These are phyloP conservation scores for Fragaria nilgerrensis DNA, from an alignment of 306 rosid genomes.

Conservation along the genomic window DNA sequence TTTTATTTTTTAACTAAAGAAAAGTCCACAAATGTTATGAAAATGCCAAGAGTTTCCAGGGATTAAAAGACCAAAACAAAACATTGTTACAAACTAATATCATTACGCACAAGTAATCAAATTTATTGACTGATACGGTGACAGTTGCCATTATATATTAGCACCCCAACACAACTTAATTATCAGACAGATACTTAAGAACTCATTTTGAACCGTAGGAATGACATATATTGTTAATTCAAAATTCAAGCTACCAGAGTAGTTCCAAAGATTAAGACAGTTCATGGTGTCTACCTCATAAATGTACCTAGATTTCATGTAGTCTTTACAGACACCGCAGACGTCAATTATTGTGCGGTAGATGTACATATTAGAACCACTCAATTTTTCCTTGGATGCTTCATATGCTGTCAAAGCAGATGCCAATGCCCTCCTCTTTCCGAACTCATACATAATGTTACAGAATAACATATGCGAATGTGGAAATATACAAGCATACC, in stretches of 20 bases:
- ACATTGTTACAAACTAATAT: background rate
- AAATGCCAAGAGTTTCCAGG: background rate
- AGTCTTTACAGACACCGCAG: slow-evolving; percentile 78
- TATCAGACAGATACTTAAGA: background rate
- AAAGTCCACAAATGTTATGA: background rate
- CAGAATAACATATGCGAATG: slow-evolving; percentile 61
- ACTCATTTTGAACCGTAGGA: background rate
- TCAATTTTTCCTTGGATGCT: slow-evolving; percentile 49
- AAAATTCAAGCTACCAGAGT: slow-evolving; percentile 4
- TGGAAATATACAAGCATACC: slow-evolving; percentile 85
- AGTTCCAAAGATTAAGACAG: slow-evolving; percentile 18
- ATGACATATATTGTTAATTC: background rate
- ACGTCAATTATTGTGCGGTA: slow-evolving; percentile 76
- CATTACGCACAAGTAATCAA: background rate
- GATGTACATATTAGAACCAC: slow-evolving; percentile 65
- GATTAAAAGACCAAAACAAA: background rate
- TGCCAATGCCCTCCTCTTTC: slow-evolving; percentile 62
- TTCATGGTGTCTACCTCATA: slow-evolving; percentile 62
- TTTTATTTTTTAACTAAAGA: background rate
- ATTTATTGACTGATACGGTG: background rate
- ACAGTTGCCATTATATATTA: background rate
- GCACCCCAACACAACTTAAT: background rate
- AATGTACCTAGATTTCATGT: slow-evolving; percentile 78
- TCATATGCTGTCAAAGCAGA: slow-evolving; percentile 77
- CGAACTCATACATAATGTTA: slow-evolving; percentile 68